Percentiles rank a stretch among this genome's conserved stretches.
Conservation (phyloP, 75 land plant genomes). For the Sequoiadendron giganteum region DNA sequence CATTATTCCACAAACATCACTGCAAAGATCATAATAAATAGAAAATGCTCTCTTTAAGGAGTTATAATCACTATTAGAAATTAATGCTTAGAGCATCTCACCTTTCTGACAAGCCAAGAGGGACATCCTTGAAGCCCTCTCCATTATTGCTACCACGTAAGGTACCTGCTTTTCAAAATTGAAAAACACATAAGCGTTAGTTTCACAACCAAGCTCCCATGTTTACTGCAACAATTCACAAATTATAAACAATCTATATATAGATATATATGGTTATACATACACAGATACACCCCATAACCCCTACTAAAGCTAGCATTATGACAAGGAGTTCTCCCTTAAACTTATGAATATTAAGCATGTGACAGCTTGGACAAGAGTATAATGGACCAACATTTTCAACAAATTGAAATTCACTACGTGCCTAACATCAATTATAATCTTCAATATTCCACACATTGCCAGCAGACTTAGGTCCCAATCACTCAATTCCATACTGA, state of each 20-base stretch:
- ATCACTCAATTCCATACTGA: not conserved
- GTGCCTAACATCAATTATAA: not conserved
- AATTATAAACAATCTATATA: not conserved
- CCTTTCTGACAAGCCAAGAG: not conserved
- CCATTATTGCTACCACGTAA: not conserved
- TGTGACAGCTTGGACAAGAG: not conserved
- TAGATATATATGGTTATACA: not conserved
- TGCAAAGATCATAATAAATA: not conserved
- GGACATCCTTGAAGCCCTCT: constrained; percentile 2
- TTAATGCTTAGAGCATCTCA: not conserved
- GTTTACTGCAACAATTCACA: not conserved
- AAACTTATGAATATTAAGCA: not conserved
- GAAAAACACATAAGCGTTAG: not conserved
- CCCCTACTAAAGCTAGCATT: not conserved
- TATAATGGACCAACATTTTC: not conserved
- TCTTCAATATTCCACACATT: not conserved
- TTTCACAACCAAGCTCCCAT: not conserved
- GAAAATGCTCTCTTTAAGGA: not conserved
- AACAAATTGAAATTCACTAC: not conserved
- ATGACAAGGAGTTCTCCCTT: not conserved
- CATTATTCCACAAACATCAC: not conserved
- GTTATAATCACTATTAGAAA: not conserved
- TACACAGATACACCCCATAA: not conserved
- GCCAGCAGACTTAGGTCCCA: not conserved
- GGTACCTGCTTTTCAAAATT: not conserved